These are phyloP conservation scores for Sporothrix euskadiensis DNA, from an alignment of 2,329 filamentous ascomycete genomes.

Conservation along the genomic window DNA sequence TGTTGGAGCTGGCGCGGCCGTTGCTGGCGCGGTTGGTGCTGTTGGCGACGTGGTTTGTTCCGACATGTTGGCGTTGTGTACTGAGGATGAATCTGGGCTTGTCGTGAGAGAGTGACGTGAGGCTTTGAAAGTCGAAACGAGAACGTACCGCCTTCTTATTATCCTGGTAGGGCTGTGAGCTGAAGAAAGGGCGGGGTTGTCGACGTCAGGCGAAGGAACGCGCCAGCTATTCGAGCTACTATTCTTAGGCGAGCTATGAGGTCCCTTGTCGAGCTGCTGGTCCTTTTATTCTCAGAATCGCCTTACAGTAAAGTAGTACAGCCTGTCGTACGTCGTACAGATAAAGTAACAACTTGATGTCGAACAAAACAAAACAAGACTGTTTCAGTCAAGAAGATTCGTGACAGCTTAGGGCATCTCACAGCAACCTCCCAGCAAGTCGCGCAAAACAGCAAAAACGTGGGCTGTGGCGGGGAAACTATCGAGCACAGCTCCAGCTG, in stretches of 20 bases:
- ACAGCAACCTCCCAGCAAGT: neutral
- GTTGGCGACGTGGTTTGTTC: neutral
- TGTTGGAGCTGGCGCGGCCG: conserved; percentile 5
- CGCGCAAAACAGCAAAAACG: neutral
- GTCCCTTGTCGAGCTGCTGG: neutral
- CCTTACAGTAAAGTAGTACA: neutral
- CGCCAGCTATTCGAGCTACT: neutral
- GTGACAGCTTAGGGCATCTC: neutral
- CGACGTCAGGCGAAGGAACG: neutral
- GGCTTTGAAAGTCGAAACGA: neutral
- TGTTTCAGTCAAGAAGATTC: neutral
- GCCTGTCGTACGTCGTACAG: neutral
- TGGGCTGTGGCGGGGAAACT: neutral
- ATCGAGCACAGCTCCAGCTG: neutral
- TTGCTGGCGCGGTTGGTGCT: neutral
- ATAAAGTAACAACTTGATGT: neutral
- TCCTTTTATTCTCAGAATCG: neutral
- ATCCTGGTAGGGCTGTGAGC: neutral
- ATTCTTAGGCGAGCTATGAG: neutral
- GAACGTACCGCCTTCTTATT: neutral
- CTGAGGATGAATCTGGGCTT: neutral
- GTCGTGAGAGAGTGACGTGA: neutral
- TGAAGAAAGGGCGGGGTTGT: neutral
- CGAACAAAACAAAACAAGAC: neutral
- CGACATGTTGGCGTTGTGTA: neutral